Percentiles rank a stretch among this genome's conserved stretches.
Evolutionary conservation across 306 rosid species (phyloP).

Genomic region (Begonia masoniana): DNA sequence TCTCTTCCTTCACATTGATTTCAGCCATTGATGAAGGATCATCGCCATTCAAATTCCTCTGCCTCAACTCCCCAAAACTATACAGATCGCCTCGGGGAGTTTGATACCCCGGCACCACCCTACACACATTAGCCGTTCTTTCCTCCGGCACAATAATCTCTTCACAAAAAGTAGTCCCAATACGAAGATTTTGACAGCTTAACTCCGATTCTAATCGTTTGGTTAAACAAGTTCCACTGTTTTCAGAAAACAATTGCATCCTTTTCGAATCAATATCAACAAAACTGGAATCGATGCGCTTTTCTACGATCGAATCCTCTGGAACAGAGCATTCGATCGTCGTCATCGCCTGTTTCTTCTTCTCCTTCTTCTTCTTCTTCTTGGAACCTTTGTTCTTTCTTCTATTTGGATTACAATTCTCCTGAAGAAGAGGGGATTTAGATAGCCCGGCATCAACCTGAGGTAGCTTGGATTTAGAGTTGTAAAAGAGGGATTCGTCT

Average conservation of each 20-base stretch:
- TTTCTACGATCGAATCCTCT: constrained; percentile 23
- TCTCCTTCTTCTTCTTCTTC: constrained; percentile 32
- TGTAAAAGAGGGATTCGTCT: constrained; percentile 12
- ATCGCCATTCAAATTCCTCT: constrained; percentile 50
- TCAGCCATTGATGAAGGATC: constrained; percentile 22
- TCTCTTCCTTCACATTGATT: constrained; percentile 21
- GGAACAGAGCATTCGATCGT: constrained; percentile 22
- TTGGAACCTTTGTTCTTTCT: constrained; percentile 35
- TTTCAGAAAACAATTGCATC: background rate
- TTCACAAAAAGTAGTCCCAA: constrained; percentile 29
- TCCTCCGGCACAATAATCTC: constrained; percentile 21
- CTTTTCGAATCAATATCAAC: background rate
- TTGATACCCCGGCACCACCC: constrained; percentile 21
- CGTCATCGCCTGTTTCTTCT: background rate
- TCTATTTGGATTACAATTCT: constrained; percentile 30
- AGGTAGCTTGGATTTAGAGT: constrained; percentile 24
- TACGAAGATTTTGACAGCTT: constrained; percentile 10
- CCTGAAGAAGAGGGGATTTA: background rate
- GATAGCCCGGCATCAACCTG: constrained; percentile 11
- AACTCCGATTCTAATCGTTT: constrained; percentile 41
- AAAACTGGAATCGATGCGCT: constrained; percentile 8
- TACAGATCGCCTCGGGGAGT: constrained; percentile 33
- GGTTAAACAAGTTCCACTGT: constrained; percentile 7
- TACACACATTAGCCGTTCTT: constrained; percentile 20
- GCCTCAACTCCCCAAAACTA: constrained; percentile 58